Evolutionary conservation across 139 green algal genomes (phyloP), one percentile per base, ranked within the genome.

Genomic region (Closterium sp.): DNA sequence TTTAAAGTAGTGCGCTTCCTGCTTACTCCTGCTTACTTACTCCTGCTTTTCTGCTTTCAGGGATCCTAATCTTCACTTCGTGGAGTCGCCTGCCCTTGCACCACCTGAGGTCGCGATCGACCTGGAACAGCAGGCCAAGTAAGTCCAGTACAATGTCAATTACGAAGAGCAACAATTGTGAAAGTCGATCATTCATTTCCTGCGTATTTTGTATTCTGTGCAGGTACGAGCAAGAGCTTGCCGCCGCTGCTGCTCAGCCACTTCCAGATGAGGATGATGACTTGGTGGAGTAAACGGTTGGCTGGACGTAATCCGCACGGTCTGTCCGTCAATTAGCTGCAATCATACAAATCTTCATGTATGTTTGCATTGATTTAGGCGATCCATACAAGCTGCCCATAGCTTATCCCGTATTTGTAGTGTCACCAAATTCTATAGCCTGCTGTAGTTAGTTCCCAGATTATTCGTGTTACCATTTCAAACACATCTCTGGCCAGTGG

Each of bases 51-150:
- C 38, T 79, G n/a, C 34, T 30, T 91, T 17, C 87, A 94, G 95
- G 27, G 91, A 99, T 94, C 95, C 96, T 86, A 97, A 98, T 93
- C 96, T 99, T 84, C 96, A 97, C 93, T 99, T 99, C 95, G 98
- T 99, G 62, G 96, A 97, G 94, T 95, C 96, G 93, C 97, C 96
- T 93, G 98, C 98, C 29, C 96, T 99, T 90, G 96, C 97, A 29
- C 98, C 98, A 0, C 98, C 98, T 7, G 98, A 99, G 95, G 98
- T 99, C 21, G 92, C 95, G 62, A 97, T 98, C 93, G 98, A 99
- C 31, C 28, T 97, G 31, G 96, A 95, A 84, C 97, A 99, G 96
- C 97, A 99, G 96, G 89, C 96, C 93, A 91, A 96, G 93, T 89
- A 90, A 89, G 89, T 88, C 9, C 9, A 86, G 24, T 86, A 30